A percentile compares a stretch with the other conserved stretches of the same genome.
phyloP scores from a whole-genome alignment of 2,329 filamentous ascomycete species.

The Fusarium sulawesiense region DNA sequence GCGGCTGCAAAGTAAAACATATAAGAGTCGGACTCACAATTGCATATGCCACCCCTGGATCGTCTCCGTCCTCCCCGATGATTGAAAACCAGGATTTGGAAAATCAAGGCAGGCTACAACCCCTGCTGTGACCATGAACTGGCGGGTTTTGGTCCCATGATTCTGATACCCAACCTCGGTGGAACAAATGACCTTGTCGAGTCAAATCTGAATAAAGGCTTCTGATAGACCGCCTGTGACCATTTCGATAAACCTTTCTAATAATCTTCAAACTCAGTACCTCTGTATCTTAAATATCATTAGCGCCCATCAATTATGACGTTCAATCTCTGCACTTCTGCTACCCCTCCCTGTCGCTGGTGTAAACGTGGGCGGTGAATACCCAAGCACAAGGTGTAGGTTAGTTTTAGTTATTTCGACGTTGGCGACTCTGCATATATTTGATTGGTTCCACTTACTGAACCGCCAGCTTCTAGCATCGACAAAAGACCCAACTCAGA shows the following conservation, averaged over 20 bases:
- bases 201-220: background rate
- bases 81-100: conserved; percentile 5
- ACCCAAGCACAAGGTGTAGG: conserved; percentile 27
- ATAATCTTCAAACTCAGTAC: background rate
- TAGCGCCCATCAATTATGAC: conserved; percentile 8
- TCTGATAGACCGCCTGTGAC: background rate
- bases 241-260: background rate
- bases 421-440: conserved; percentile 31
- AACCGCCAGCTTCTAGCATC: conserved; percentile 36
- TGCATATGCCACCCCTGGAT: conserved; percentile 12
- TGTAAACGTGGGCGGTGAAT: conserved; percentile 43
- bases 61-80: conserved; percentile 17
- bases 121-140: conserved; percentile 23
- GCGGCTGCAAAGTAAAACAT: background rate
- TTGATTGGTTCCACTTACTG: conserved; percentile 45
- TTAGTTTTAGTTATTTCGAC: conserved; percentile 38
- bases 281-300: background rate
- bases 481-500: conserved; percentile 37
- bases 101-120: conserved; percentile 18
- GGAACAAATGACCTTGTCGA: conserved; percentile 11
- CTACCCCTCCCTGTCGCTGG: conserved; percentile 41
- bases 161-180: background rate
- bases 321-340: conserved; percentile 6
- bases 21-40: background rate
- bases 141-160: conserved; percentile 7